Conservation (phyloP, 2,329 filamentous ascomycete species). For the Hortaea werneckii region DNA sequence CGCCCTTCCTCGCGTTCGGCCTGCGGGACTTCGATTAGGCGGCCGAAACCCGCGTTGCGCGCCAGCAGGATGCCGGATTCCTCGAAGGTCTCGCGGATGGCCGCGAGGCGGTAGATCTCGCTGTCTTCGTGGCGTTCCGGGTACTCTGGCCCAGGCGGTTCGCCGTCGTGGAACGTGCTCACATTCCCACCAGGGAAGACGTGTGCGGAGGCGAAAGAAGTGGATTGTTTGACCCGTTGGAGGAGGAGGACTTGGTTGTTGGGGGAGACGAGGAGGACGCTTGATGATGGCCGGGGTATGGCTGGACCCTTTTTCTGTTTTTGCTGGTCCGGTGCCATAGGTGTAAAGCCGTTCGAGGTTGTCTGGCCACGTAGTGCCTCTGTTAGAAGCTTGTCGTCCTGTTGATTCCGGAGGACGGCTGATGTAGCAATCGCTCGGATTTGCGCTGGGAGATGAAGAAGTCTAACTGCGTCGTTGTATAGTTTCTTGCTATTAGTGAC, state of each 20-base stretch:
- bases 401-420: neutral
- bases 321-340: slow-evolving; percentile 8
- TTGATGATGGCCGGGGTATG: slow-evolving; percentile 54
- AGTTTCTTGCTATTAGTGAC: too few relatives aligned
- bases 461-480: neutral
- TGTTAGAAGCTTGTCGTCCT: slow-evolving; percentile 6
- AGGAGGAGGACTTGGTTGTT: slow-evolving; percentile 80
- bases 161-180: slow-evolving; percentile 65
- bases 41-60: slow-evolving; percentile 38
- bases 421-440: slow-evolving; percentile 4
- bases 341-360: slow-evolving; percentile 9
- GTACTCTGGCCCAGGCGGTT: slow-evolving; percentile 40
- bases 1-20: slow-evolving; percentile 55
- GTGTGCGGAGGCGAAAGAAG: slow-evolving; percentile 80
- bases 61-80: slow-evolving; percentile 85
- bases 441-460: slow-evolving; percentile 1
- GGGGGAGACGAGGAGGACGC: slow-evolving; percentile 75
- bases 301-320: slow-evolving; percentile 30
- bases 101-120: slow-evolving; percentile 65
- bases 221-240: slow-evolving; percentile 71
- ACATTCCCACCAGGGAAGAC: slow-evolving; percentile 92
- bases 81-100: slow-evolving; percentile 87
- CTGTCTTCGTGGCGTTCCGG: slow-evolving; percentile 58
- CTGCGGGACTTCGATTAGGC: slow-evolving; percentile 52
- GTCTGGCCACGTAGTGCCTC: slow-evolving; percentile 7